These are phyloP conservation scores for Chaetomium cochliodes DNA, from an alignment of 495 filamentous ascomycete species.

Conservation along the genomic window DNA sequence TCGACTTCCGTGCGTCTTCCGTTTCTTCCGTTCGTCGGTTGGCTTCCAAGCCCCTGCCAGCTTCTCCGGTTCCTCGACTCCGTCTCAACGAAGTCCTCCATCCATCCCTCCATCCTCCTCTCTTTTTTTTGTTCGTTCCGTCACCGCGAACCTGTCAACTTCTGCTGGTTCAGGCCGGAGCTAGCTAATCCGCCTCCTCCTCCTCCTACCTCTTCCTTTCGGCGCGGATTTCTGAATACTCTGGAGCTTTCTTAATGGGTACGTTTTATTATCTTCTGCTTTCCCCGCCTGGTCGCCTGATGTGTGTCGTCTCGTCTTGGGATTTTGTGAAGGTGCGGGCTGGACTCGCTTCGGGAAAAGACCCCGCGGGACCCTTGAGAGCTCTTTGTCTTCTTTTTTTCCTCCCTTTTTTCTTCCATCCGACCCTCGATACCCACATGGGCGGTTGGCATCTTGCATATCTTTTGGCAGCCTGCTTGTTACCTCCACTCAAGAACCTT, in stretches of 20 bases:
- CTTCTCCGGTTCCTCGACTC: constrained; percentile 1
- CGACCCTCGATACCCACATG: neutral
- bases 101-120: neutral
- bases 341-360: neutral
- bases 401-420: neutral
- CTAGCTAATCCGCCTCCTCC: constrained; percentile 11
- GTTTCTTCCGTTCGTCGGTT: constrained; percentile 5
- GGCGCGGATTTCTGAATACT: constrained; percentile 26
- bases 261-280: constrained; percentile 14
- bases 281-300: constrained; percentile 15
- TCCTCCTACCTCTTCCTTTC: constrained; percentile 22
- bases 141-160: constrained; percentile 19
- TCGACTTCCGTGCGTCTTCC: neutral
- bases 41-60: neutral
- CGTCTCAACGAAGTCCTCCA: neutral
- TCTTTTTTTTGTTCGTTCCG: constrained; percentile 4
- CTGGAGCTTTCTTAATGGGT: constrained; percentile 31
- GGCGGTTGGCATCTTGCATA: neutral
- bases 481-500: neutral
- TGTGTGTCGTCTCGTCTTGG: constrained; percentile 4
- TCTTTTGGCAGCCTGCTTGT: neutral
- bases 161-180: constrained; percentile 32
- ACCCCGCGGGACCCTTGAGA: neutral
- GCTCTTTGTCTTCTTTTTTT: constrained; percentile 1
- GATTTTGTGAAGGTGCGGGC: neutral